Percentiles rank a stretch among this genome's conserved stretches.
Conservation (phyloP, 805 yeast species). For the Clavispora santaluciae region DNA sequence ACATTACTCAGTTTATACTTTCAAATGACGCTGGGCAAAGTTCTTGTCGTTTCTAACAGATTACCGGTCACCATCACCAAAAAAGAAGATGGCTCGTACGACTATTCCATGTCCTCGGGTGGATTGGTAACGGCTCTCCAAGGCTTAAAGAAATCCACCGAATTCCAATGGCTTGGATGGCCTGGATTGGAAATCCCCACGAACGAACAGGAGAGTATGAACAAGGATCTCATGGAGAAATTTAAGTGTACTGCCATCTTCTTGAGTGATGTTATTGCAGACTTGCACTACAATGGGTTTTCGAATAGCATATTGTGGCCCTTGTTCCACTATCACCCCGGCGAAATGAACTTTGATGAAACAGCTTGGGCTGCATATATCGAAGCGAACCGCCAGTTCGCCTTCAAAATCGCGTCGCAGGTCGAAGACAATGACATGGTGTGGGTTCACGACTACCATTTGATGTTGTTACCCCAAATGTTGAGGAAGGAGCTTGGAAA, state of each 20-base stretch:
- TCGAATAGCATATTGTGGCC: slow-evolving; percentile 97
- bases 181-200: slow-evolving; percentile 81
- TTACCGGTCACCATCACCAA: slow-evolving; percentile 89
- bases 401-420: slow-evolving; percentile 62
- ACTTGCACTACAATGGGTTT: slow-evolving; percentile 94
- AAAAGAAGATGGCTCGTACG: slow-evolving; percentile 57
- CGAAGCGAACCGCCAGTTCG: slow-evolving; percentile 83
- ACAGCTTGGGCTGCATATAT: slow-evolving; percentile 97
- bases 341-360: slow-evolving; percentile 97
- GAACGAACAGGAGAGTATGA: slow-evolving; percentile 64
- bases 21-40: slow-evolving; percentile 48
- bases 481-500: slow-evolving; percentile 57
- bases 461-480: slow-evolving; percentile 92
- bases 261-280: slow-evolving; percentile 84
- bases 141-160: slow-evolving; percentile 76
- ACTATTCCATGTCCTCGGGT: slow-evolving; percentile 91
- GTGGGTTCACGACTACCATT: slow-evolving; percentile 98
- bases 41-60: slow-evolving; percentile 89
- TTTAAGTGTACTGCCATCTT: slow-evolving; percentile 91
- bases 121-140: slow-evolving; percentile 95
- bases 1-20: background rate
- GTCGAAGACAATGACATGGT: slow-evolving; percentile 80
- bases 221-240: slow-evolving; percentile 62
- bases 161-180: slow-evolving; percentile 99
- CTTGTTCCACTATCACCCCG: slow-evolving; percentile 96